Conservation (phyloP, 129 eudicot species). For the Heracleum sosnowskyi region DNA sequence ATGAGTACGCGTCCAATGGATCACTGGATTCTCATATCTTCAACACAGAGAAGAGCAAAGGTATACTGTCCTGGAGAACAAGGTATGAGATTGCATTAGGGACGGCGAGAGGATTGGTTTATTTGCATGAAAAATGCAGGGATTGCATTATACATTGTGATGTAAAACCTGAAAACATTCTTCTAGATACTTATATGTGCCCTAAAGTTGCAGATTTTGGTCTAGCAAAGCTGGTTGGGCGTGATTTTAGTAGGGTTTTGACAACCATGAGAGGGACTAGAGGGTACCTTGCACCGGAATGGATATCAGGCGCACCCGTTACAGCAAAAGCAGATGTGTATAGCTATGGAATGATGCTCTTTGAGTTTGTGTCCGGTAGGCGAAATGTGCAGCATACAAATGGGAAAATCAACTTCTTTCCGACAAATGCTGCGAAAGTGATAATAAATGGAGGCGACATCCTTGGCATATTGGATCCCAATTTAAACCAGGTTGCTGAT, state of each 20-base stretch:
- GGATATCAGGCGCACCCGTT: slow-evolving; percentile 58
- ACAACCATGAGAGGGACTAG: slow-evolving; percentile 61
- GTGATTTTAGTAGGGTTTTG: slow-evolving; percentile 61
- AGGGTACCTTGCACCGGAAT: slow-evolving; percentile 78
- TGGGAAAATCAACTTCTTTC: slow-evolving; percentile 41
- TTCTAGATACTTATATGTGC: slow-evolving; percentile 40
- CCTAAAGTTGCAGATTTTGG: slow-evolving; percentile 79
- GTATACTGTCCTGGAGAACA: slow-evolving; percentile 39
- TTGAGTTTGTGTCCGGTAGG: slow-evolving; percentile 55
- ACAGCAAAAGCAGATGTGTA: slow-evolving; percentile 75
- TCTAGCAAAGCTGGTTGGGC: slow-evolving; percentile 70
- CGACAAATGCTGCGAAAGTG: slow-evolving; percentile 40
- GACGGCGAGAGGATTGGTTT: slow-evolving; percentile 57
- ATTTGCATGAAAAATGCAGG: slow-evolving; percentile 70
- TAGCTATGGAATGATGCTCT: slow-evolving; percentile 75
- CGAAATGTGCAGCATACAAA: slow-evolving; percentile 39
- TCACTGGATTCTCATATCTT: slow-evolving; percentile 58
- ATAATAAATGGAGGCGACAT: slow-evolving; percentile 48
- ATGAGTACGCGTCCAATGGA: slow-evolving; percentile 61
- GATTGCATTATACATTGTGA: slow-evolving; percentile 72
- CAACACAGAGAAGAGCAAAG: slow-evolving; percentile 10
- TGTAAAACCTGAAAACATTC: slow-evolving; percentile 76
- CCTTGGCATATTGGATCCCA: slow-evolving; percentile 49
- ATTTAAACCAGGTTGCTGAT: slow-evolving; percentile 42
- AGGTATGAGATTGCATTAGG: slow-evolving; percentile 66